A percentile compares a stretch with the other conserved stretches of the same genome.
Evolutionary conservation across 2,329 filamentous ascomycete genomes (phyloP).

Genomic region (Venturia nashicola): DNA sequence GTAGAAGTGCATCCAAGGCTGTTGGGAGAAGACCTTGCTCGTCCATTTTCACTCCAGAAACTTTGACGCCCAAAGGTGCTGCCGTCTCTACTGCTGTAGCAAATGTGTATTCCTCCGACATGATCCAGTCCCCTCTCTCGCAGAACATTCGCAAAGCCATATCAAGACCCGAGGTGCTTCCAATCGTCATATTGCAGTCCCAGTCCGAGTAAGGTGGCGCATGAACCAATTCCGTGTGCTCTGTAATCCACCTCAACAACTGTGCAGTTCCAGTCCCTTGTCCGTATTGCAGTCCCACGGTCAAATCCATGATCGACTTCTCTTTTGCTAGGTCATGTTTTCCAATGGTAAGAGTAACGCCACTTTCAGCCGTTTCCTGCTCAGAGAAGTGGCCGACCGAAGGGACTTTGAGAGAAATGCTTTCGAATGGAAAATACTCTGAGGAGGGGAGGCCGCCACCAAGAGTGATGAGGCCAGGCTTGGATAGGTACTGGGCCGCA

Average conservation of each 20-base stretch:
- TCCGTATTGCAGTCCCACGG: conserved; percentile 85
- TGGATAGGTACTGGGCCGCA: conserved; percentile 67
- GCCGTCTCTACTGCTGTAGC: conserved; percentile 60
- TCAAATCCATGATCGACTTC: conserved; percentile 58
- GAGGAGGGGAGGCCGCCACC: conserved; percentile 83
- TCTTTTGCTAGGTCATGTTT: conserved; percentile 71
- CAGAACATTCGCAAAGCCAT: conserved; percentile 74
- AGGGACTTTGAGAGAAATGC: conserved; percentile 64
- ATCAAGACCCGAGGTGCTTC: conserved; percentile 77
- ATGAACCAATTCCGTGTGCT: conserved; percentile 89
- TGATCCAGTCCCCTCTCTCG: conserved; percentile 59
- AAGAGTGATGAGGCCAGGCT: conserved; percentile 76
- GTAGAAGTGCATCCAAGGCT: conserved; percentile 49
- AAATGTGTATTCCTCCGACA: conserved; percentile 90
- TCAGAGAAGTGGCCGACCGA: conserved; percentile 58
- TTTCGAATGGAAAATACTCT: conserved; percentile 85
- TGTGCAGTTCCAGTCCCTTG: conserved; percentile 79
- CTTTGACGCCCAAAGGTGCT: conserved; percentile 47
- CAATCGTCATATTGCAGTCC: conserved; percentile 70
- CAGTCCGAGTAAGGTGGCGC: conserved; percentile 83
- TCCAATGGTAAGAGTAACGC: conserved; percentile 52
- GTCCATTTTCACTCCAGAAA: conserved; percentile 53
- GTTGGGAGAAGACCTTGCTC: conserved; percentile 50
- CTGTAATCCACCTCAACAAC: conserved; percentile 78
- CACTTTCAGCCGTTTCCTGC: conserved; percentile 45